Evolutionary conservation across 2,329 filamentous ascomycete genomes (phyloP), one percentile per base, ranked within the genome.

Genomic region (Curvularia sp.): DNA sequence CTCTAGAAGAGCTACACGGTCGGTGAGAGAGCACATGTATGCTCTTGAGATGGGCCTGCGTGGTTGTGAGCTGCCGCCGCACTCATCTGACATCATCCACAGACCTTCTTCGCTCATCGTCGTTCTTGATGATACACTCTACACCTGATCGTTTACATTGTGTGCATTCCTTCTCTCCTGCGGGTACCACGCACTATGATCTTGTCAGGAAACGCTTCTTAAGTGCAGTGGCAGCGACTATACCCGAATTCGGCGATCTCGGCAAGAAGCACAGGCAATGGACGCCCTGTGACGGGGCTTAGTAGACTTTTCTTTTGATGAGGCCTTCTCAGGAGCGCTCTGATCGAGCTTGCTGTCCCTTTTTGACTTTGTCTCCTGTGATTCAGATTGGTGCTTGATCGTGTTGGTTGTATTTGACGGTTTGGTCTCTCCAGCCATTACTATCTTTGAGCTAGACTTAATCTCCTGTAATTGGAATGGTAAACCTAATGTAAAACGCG

Each of bases 21-120:
- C 82, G n/a, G 83, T 83, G 10, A 86, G 75, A 1, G 83, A 85
- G 41, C 81, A 82, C 80, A 85, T 85, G 70, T 86, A 86, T 53
- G 84, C 84, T 68, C 85, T 83, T 20, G 83, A 86, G 33, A 86
- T 85, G 7, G 84, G 84, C 38, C 84, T 85, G 44, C 30, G 51
- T 33, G 53, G 38, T 59, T 10, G 62, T 67, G 53, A 54, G 58
- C 22, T 15, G 24, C 30, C 18, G 31, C 2, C 28, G 1, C 22
- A n/a, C 13, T 8, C 4, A 13, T n/a, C 39, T 15, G 7, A 20
- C 6, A 46, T 24, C 7, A 15, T 5, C 5, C 13, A 48, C 28
- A 3, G n/a, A 84, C 84, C 83, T 77, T 71, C 84, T 74, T 42
- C 84, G 75, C 68, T 86, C 84, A 68, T 86, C 84, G 59, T 86